A percentile compares a stretch with the other conserved stretches of the same genome.
These are phyloP conservation scores for Phaeophleospora eucalypticola DNA, from an alignment of 2,329 filamentous ascomycete genomes.

Conservation along the genomic window DNA sequence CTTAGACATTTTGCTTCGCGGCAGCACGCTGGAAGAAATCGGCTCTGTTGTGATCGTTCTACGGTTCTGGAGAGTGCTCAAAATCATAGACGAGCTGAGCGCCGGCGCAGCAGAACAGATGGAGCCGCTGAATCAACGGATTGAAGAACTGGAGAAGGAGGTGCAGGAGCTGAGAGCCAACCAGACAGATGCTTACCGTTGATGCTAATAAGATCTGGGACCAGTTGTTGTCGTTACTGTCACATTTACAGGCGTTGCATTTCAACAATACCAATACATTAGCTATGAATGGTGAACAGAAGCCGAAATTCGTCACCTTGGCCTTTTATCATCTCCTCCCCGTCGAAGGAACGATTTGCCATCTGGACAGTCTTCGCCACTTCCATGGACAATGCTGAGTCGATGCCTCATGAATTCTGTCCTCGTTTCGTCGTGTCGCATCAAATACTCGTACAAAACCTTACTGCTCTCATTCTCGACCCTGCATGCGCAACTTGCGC, in stretches of 20 bases:
- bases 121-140: constrained; percentile 52
- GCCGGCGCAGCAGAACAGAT: constrained; percentile 60
- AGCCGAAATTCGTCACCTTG: too few relatives aligned
- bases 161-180: constrained; percentile 25
- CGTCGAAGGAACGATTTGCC: too few relatives aligned
- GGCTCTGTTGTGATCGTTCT: constrained; percentile 64
- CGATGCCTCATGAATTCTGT: too few relatives aligned
- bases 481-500: background rate
- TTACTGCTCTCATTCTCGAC: background rate
- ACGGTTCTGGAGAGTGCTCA: constrained; percentile 65
- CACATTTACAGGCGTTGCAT: too few relatives aligned
- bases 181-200: background rate
- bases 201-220: background rate
- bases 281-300: too few relatives aligned
- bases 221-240: too few relatives aligned
- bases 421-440: background rate
- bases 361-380: too few relatives aligned
- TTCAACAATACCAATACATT: too few relatives aligned
- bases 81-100: constrained; percentile 66
- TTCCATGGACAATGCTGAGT: too few relatives aligned
- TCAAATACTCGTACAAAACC: background rate
- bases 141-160: constrained; percentile 51
- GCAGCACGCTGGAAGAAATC: constrained; percentile 57
- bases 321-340: too few relatives aligned
- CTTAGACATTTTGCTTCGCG: constrained; percentile 58